A percentile compares a stretch with the other conserved stretches of the same genome.
phyloP scores from a whole-genome alignment of 371 early-diverging fungal genomes.

The Mortierella sp. region DNA sequence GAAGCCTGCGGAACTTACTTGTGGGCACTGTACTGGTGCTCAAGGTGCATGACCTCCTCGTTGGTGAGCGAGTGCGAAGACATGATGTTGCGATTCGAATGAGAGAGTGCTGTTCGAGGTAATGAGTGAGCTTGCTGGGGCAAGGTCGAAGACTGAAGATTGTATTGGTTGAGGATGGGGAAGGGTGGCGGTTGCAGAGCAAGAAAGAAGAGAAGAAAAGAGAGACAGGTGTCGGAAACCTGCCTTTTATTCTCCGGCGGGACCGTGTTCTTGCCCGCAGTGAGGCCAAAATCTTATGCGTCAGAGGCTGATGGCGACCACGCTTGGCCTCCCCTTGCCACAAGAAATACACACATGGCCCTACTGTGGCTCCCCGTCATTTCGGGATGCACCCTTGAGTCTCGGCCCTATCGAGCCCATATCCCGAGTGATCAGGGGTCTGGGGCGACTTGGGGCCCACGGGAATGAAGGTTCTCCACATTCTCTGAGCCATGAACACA shows the following conservation, averaged over 20 bases:
- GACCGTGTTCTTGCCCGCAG: background rate
- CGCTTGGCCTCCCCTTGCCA: too few species aligned
- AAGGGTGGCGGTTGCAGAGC: slow-evolving; percentile 1
- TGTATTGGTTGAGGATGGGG: background rate
- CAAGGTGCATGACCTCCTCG: slow-evolving; percentile 72
- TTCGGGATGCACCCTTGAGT: too few species aligned
- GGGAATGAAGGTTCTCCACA: too few species aligned
- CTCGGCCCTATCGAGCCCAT: too few species aligned
- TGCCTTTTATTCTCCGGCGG: background rate
- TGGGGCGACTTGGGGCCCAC: too few species aligned
- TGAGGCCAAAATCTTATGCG: too few species aligned
- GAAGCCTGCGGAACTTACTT: slow-evolving; percentile 64
- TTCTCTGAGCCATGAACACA: too few species aligned
- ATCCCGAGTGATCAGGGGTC: too few species aligned
- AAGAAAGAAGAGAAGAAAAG: slow-evolving; percentile 12
- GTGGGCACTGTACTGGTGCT: slow-evolving; percentile 86
- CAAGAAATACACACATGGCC: too few species aligned
- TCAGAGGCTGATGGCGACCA: too few species aligned
- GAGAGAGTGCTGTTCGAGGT: background rate
- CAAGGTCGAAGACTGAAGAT: too few species aligned
- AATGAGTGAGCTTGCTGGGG: slow-evolving; percentile 2
- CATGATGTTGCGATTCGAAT: slow-evolving; percentile 18
- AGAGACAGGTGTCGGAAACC: slow-evolving; percentile 1
- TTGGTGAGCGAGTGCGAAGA: slow-evolving; percentile 54
- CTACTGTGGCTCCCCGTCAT: too few species aligned